Evolutionary conservation across 768 basidiomycete genomes (phyloP).

Genomic region (Thelephora aurantiotincta): DNA sequence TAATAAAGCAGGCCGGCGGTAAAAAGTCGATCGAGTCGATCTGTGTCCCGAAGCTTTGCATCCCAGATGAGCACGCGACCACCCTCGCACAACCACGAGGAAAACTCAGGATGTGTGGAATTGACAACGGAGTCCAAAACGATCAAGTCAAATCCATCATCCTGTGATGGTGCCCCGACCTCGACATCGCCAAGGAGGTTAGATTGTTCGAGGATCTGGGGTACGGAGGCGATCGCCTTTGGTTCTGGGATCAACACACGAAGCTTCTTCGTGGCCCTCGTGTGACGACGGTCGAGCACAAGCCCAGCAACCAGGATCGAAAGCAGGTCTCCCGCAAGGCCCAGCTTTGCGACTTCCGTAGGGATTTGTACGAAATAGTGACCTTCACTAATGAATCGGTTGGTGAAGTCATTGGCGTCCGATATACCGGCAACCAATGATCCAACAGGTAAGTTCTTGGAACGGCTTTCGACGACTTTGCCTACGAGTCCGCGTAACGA

Average conservation of each 20-base stretch:
- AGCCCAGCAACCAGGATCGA: neutral
- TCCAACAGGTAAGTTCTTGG: neutral
- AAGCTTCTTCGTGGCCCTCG: neutral
- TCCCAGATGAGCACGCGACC: neutral
- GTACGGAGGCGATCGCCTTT: neutral
- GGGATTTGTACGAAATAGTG: neutral
- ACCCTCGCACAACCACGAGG: neutral
- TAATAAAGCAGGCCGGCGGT: neutral
- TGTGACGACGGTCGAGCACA: neutral
- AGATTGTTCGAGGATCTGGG: neutral
- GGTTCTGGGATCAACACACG: neutral
- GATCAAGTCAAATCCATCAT: neutral
- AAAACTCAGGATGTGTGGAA: neutral
- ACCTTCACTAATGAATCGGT: neutral
- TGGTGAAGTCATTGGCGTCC: neutral
- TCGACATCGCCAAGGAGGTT: neutral
- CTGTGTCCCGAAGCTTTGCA: neutral
- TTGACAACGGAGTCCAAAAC: neutral
- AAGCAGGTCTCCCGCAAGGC: neutral
- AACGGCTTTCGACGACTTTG: neutral
- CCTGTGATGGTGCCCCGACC: neutral
- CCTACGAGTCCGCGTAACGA: neutral
- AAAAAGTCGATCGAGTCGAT: neutral
- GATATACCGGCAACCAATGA: neutral
- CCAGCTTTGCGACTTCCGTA: neutral